phyloP scores from a whole-genome alignment of 164 flowering plant species.

The Kalanchoe fedtschenkoi region DNA sequence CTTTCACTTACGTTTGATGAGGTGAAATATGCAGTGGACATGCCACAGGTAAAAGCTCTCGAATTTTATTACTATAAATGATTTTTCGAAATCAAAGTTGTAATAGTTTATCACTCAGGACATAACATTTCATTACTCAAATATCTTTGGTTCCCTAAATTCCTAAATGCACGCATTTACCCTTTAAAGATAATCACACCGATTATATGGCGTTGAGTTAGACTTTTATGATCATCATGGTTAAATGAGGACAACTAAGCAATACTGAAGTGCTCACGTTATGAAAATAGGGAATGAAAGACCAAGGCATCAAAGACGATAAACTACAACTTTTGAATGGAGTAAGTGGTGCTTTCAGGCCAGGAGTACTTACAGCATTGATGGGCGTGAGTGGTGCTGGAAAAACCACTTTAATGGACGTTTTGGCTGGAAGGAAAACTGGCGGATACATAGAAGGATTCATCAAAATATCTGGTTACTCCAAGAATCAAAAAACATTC shows the following conservation, averaged over 20 bases:
- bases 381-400: slow-evolving; percentile 53
- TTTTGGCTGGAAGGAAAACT: slow-evolving; percentile 36
- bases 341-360: slow-evolving; percentile 38
- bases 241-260: no score
- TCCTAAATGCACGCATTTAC: no score
- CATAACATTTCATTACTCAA: neutral
- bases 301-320: slow-evolving; percentile 26
- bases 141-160: no score
- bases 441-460: slow-evolving; percentile 33
- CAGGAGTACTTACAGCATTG: slow-evolving; percentile 40
- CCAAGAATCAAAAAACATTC: slow-evolving; percentile 40
- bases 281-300: slow-evolving; percentile 44
- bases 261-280: no score
- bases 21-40: slow-evolving; percentile 32
- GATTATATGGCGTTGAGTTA: no score
- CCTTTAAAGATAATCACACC: no score
- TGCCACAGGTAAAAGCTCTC: slow-evolving; percentile 34
- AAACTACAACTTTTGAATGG: slow-evolving; percentile 30
- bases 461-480: slow-evolving; percentile 33
- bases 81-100: no score
- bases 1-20: slow-evolving; percentile 30
- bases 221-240: no score
- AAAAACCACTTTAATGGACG: slow-evolving; percentile 39
- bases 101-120: no score
- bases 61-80: no score